Percentiles rank a stretch among this genome's conserved stretches.
Evolutionary conservation across 169 alveolate genomes (phyloP).

Genomic region (Plasmodium inui): DNA sequence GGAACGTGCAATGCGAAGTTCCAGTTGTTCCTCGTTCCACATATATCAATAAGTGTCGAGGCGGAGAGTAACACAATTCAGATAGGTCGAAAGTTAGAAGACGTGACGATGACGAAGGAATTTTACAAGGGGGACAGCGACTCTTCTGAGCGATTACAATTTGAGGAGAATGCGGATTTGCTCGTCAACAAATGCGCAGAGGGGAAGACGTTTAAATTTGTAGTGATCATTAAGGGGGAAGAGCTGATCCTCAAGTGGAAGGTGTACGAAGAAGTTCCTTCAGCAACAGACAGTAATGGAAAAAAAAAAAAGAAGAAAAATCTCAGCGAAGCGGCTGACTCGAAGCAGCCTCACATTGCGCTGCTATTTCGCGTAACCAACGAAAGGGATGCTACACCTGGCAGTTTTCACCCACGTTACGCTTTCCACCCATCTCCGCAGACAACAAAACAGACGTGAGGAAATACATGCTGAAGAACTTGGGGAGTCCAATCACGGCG

Average conservation of each 20-base stretch:
- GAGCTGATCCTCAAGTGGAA: conserved; percentile 2
- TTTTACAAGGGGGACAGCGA: not conserved
- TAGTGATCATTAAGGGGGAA: not conserved
- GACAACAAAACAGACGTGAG: not conserved
- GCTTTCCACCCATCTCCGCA: not conserved
- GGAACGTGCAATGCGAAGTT: conserved; percentile 8
- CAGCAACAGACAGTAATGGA: not conserved
- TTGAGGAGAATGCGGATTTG: not conserved
- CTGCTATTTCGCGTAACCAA: not conserved
- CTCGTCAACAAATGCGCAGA: not conserved
- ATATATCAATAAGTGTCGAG: not conserved
- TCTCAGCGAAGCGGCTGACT: not conserved
- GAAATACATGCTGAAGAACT: not conserved
- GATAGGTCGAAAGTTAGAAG: not conserved
- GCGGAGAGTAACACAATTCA: not conserved
- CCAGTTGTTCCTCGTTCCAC: conserved; percentile 1
- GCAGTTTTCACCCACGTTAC: no score
- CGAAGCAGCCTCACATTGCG: not conserved
- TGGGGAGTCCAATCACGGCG: not conserved
- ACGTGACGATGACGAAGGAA: not conserved
- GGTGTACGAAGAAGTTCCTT: not conserved
- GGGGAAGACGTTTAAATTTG: conserved; percentile 5
- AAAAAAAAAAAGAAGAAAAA: not conserved
- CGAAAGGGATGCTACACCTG: no score
- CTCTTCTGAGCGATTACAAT: not conserved